These are phyloP conservation scores for Plicaturopsis crispa DNA, from an alignment of 768 basidiomycete genomes.

Conservation along the genomic window DNA sequence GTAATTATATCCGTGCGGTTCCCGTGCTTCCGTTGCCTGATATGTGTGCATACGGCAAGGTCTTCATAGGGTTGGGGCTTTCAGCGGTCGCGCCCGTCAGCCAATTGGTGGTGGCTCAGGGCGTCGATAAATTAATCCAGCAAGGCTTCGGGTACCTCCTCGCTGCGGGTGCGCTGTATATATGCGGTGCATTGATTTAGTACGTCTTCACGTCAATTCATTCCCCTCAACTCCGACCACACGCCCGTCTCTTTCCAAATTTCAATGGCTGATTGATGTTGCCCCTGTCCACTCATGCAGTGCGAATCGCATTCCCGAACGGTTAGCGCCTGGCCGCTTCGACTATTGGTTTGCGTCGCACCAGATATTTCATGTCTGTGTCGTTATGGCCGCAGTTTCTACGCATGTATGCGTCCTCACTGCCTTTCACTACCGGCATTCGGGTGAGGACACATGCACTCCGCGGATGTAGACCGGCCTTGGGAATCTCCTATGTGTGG, in stretches of 20 bases:
- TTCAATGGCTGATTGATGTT: slow-evolving; percentile 14
- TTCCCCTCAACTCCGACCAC: too few relatives aligned
- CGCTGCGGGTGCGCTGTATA: slow-evolving; percentile 66
- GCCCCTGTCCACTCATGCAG: slow-evolving; percentile 36
- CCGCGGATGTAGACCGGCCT: slow-evolving; percentile 9
- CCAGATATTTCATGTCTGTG: slow-evolving; percentile 84
- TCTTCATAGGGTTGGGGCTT: slow-evolving; percentile 76
- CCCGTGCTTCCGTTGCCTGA: too few relatives aligned
- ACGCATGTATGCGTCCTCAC: slow-evolving; percentile 56
- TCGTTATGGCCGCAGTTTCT: slow-evolving; percentile 62
- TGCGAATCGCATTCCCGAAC: slow-evolving; percentile 78
- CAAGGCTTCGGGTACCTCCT: slow-evolving; percentile 72
- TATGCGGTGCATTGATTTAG: slow-evolving; percentile 77
- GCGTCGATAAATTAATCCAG: slow-evolving; percentile 44
- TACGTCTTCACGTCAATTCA: slow-evolving; percentile 45
- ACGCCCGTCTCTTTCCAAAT: slow-evolving; percentile 10
- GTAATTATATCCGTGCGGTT: too few relatives aligned
- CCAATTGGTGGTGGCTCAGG: slow-evolving; percentile 57
- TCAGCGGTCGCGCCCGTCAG: slow-evolving; percentile 60
- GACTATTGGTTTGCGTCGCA: slow-evolving; percentile 78
- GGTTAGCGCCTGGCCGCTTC: slow-evolving; percentile 66
- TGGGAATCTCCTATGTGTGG: neutral
- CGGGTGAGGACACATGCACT: slow-evolving; percentile 12
- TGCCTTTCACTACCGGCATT: slow-evolving; percentile 54
- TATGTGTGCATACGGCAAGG: too few relatives aligned